These are phyloP conservation scores for Pseudogymnoascus sp. DNA, from an alignment of 2,329 filamentous ascomycete genomes.

Conservation along the genomic window DNA sequence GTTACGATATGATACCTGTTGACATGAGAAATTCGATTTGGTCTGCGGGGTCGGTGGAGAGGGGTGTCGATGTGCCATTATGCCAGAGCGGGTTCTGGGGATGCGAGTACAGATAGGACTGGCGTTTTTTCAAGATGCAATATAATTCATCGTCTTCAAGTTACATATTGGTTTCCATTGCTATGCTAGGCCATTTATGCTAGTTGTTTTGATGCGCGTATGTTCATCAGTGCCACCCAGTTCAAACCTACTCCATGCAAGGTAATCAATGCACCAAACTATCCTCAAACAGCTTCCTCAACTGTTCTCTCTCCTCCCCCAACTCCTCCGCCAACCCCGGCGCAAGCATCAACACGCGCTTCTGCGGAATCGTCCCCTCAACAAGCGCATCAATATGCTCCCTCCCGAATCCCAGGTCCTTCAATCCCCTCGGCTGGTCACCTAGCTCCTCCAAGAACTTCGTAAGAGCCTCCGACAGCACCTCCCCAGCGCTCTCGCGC, in stretches of 20 bases:
- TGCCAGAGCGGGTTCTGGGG: background rate
- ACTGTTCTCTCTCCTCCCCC: slow-evolving; percentile 61
- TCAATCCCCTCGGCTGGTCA: slow-evolving; percentile 82
- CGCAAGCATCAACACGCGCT: slow-evolving; percentile 81
- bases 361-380: slow-evolving; percentile 90
- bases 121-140: background rate
- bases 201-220: background rate
- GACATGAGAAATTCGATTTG: background rate
- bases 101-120: background rate
- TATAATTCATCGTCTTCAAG: background rate
- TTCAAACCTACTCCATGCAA: background rate
- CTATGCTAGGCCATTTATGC: background rate
- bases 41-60: background rate
- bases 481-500: slow-evolving; percentile 79
- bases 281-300: slow-evolving; percentile 60
- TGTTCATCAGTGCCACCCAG: background rate
- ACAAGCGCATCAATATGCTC: slow-evolving; percentile 76
- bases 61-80: background rate
- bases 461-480: slow-evolving; percentile 73
- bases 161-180: background rate
- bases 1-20: slow-evolving; percentile 4
- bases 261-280: slow-evolving; percentile 41
- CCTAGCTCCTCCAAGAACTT: slow-evolving; percentile 76
- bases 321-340: slow-evolving; percentile 68
- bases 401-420: slow-evolving; percentile 68